Percentiles rank a stretch among this genome's conserved stretches.
Evolutionary conservation across 2,329 filamentous ascomycete genomes (phyloP).

Genomic region (Helotiales sp.): DNA sequence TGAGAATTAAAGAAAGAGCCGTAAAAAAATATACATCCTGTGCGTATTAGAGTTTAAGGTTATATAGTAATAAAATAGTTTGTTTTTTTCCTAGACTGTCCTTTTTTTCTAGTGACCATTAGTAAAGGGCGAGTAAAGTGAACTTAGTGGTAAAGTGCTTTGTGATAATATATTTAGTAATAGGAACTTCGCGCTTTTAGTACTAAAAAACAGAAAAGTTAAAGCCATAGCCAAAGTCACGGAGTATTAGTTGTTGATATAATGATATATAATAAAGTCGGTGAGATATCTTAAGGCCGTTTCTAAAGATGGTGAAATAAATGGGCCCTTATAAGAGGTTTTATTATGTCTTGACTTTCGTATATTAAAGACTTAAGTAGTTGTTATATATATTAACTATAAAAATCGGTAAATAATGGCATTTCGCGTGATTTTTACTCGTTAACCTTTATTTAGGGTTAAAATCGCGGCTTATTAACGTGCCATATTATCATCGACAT

Average conservation of each 20-base stretch:
- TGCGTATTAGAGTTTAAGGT: conserved; percentile 22
- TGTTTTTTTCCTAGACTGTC: not conserved
- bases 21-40: conserved; percentile 18
- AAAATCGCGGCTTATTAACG: conserved; percentile 28
- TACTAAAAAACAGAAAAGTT: not conserved
- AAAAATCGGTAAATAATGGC: conserved; percentile 22
- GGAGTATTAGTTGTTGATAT: not conserved
- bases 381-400: conserved; percentile 18
- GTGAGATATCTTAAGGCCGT: not conserved
- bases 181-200: not conserved
- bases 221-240: not conserved
- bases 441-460: conserved; percentile 22
- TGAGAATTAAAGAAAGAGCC: conserved; percentile 5
- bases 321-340: not conserved
- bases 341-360: not conserved
- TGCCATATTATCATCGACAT: conserved; percentile 18
- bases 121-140: not conserved
- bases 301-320: not conserved
- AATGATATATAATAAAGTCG: not conserved
- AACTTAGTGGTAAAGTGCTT: not conserved
- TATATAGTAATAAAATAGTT: conserved; percentile 22
- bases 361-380: not conserved
- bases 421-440: conserved; percentile 26
- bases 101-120: conserved; percentile 1
- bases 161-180: not conserved